These are phyloP conservation scores for Jamesozyma piceae DNA, from an alignment of 805 yeast genomes.

Conservation along the genomic window DNA sequence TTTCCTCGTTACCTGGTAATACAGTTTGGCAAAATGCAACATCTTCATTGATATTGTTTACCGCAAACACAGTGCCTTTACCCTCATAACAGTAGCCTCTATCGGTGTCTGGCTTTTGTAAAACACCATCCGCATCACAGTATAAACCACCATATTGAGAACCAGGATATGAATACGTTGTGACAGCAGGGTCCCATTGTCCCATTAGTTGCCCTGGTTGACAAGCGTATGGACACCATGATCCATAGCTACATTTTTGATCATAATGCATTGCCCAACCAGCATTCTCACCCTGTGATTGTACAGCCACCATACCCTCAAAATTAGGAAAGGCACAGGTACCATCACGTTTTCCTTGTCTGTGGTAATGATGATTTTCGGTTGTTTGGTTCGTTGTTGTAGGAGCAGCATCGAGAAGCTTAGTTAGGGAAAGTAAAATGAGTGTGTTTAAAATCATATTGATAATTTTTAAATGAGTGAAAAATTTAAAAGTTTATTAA, in stretches of 20 bases:
- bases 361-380: not conserved
- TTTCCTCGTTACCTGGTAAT: slow-evolving; percentile 88
- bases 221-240: slow-evolving; percentile 87
- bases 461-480: not conserved
- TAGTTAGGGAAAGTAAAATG: not conserved
- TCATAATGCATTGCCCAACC: slow-evolving; percentile 88
- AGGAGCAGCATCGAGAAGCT: not conserved
- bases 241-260: slow-evolving; percentile 62
- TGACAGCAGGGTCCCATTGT: slow-evolving; percentile 77
- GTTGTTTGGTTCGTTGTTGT: not conserved
- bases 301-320: slow-evolving; percentile 61
- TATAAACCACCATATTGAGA: slow-evolving; percentile 77
- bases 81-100: slow-evolving; percentile 68
- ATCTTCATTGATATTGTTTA: slow-evolving; percentile 45
- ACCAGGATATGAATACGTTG: slow-evolving; percentile 65
- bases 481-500: no score
- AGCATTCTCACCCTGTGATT: slow-evolving; percentile 46
- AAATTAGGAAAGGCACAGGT: slow-evolving; percentile 58
- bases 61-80: slow-evolving; percentile 57
- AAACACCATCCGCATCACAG: slow-evolving; percentile 62
- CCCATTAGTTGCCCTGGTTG: slow-evolving; percentile 79
- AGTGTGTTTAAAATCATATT: not conserved
- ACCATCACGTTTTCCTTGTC: slow-evolving; percentile 1
- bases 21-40: slow-evolving; percentile 91
- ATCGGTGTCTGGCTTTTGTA: slow-evolving; percentile 50